These are phyloP conservation scores for Gaeumannomyces sp. DNA, from an alignment of 2,329 filamentous ascomycete species.

Conservation along the genomic window DNA sequence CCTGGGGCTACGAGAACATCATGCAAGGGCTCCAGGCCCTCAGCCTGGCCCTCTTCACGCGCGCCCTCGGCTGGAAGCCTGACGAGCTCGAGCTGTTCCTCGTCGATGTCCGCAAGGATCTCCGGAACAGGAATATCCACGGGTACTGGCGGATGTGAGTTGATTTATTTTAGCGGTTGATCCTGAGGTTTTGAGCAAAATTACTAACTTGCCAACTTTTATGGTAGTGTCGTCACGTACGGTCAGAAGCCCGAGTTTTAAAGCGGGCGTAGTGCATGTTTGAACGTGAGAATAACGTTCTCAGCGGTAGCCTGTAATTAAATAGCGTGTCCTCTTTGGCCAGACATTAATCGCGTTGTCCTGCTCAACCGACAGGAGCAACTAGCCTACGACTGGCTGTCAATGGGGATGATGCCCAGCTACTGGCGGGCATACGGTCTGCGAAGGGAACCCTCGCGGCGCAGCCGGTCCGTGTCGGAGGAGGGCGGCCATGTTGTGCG, in stretches of 20 bases:
- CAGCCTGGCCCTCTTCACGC: conserved; percentile 14
- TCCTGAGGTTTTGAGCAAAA: neutral
- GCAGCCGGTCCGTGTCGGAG: too few relatives aligned
- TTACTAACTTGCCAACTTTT: neutral
- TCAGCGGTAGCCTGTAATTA: neutral
- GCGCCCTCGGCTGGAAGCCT: conserved; percentile 21
- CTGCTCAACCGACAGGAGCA: too few relatives aligned
- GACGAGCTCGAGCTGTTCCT: conserved; percentile 16
- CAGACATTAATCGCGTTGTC: neutral
- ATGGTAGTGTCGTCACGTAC: conserved; percentile 1
- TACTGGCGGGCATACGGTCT: too few relatives aligned
- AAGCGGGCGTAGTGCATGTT: neutral
- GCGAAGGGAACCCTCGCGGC: too few relatives aligned
- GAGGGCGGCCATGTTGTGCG: too few relatives aligned
- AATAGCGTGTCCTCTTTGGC: neutral
- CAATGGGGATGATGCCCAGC: too few relatives aligned
- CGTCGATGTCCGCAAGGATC: conserved; percentile 14
- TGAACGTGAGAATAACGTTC: neutral
- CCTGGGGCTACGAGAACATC: conserved; percentile 6
- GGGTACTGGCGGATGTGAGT: conserved; percentile 16
- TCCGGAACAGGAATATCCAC: conserved; percentile 16
- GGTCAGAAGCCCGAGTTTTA: conserved; percentile 5
- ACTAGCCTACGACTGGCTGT: too few relatives aligned
- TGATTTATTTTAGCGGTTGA: neutral
- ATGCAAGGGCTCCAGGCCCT: conserved; percentile 15